Evolutionary conservation across 2,329 filamentous ascomycete genomes (phyloP).

Genomic region (Emmonsia crescens): DNA sequence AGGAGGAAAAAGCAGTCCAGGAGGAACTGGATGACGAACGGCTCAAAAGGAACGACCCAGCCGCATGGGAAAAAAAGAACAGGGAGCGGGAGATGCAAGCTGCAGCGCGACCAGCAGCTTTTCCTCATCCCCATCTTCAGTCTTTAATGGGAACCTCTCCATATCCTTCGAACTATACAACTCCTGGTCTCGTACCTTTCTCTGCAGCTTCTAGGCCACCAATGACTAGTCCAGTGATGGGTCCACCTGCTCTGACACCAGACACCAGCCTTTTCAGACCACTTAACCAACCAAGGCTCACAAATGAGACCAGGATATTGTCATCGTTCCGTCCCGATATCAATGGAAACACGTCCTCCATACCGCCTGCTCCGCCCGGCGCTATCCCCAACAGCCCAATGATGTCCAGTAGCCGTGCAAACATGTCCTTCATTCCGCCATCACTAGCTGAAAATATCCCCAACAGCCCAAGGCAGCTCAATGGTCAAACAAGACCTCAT

Average conservation of each 20-base stretch:
- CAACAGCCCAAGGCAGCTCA: neutral
- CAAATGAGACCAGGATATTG: neutral
- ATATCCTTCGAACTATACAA: neutral
- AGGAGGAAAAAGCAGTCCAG: conserved; percentile 49
- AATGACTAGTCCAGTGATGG: conserved; percentile 9
- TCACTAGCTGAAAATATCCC: neutral
- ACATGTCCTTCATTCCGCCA: neutral
- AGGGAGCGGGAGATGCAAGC: neutral
- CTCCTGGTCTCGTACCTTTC: neutral
- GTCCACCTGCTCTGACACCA: conserved; percentile 17
- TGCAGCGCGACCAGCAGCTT: neutral
- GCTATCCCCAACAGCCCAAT: neutral
- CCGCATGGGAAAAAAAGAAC: conserved; percentile 20
- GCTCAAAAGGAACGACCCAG: conserved; percentile 29
- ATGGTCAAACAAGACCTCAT: neutral
- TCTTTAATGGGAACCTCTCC: neutral
- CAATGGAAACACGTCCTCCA: neutral
- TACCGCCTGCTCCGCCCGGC: neutral
- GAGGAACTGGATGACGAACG: conserved; percentile 32
- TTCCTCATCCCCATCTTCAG: neutral
- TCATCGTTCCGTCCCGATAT: neutral
- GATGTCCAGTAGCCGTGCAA: neutral
- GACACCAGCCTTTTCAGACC: conserved; percentile 13
- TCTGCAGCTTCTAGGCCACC: conserved; percentile 3
- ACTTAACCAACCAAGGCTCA: neutral